Conservation (phyloP, 1,139 yeast genomes). For the Arxiozyma slooffiae region DNA sequence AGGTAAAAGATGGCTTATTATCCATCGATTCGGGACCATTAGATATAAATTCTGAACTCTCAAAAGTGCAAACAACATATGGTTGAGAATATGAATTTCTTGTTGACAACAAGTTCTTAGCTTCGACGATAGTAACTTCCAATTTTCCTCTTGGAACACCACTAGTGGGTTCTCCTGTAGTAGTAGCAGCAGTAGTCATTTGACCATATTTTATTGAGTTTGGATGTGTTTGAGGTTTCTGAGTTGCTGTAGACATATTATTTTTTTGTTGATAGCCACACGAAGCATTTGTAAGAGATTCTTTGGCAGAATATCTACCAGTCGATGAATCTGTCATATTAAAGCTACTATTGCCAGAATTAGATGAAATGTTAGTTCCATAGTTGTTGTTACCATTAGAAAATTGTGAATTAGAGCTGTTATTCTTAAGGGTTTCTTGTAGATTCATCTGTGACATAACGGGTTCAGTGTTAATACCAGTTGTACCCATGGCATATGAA, state of each 20-base stretch:
- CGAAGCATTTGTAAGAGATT: constrained; percentile 8
- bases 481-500: constrained; percentile 62
- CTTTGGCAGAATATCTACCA: constrained; percentile 7
- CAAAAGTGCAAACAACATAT: constrained; percentile 88
- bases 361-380: constrained; percentile 11
- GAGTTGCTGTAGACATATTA: not conserved
- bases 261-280: constrained; percentile 7
- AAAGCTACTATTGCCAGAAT: constrained; percentile 8
- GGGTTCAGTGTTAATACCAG: constrained; percentile 40
- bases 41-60: constrained; percentile 82
- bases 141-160: constrained; percentile 69
- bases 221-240: not conserved
- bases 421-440: constrained; percentile 7
- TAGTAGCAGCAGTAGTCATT: constrained; percentile 1
- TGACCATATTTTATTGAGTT: not conserved
- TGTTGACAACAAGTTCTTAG: constrained; percentile 52
- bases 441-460: constrained; percentile 27
- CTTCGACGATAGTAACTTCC: constrained; percentile 71
- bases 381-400: not conserved
- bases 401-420: not conserved
- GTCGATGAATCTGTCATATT: not conserved
- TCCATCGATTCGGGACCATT: constrained; percentile 64
- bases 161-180: constrained; percentile 11
- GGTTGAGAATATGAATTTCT: constrained; percentile 54
- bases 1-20: constrained; percentile 24